Evolutionary conservation across 768 basidiomycete genomes (phyloP), one percentile per base, ranked within the genome.

Genomic region (Agaricus sinodeliciosus): DNA sequence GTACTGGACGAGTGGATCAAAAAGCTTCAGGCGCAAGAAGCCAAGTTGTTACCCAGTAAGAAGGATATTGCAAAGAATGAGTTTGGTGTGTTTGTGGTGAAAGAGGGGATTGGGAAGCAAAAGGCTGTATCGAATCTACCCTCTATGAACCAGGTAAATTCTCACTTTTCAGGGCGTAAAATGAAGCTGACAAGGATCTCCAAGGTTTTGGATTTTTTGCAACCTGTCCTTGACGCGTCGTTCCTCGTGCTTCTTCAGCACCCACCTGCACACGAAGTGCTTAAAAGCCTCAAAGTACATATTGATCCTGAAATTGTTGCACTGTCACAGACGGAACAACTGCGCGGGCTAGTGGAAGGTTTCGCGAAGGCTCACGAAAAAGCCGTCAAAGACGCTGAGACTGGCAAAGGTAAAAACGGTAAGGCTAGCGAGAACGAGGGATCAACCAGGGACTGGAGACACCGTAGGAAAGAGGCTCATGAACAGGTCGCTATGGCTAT

Each of bases 161-260:
- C 4, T 54, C 55, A 49, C 47, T 48, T 44, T 15, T 15, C 5
- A 8, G 15, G n/a, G 2, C 22, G n/a, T 16, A 16, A 16, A 39
- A 13, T 22, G 39, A 36, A 9, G 39, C 44, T 34, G 15, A 22
- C 45, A 15, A 16, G 16, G 13, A 12, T 9, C n/a, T 12, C 51
- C 41, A 61, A 88, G 85, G 67, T 82, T 48, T 64, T 84, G 19
- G 57, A 64, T 0, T 85, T 90, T 69, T 62, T 85, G 7, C 83
- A 86, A 66, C 69, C 73, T 4, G 63, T 90, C 50, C 72, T 92
- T 25, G 90, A 92, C 64, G 76, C 87, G 0, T 83, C 79, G 11
- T 88, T 87, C 63, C 72, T 90, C 43, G 67, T 74, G 0, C 72
- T 92, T 18, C 70, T 91, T 11, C 81, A 85, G 55, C 74, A 89